Evolutionary conservation across 352 stramenopile species (phyloP).

Genomic region (Pythium insidiosum): DNA sequence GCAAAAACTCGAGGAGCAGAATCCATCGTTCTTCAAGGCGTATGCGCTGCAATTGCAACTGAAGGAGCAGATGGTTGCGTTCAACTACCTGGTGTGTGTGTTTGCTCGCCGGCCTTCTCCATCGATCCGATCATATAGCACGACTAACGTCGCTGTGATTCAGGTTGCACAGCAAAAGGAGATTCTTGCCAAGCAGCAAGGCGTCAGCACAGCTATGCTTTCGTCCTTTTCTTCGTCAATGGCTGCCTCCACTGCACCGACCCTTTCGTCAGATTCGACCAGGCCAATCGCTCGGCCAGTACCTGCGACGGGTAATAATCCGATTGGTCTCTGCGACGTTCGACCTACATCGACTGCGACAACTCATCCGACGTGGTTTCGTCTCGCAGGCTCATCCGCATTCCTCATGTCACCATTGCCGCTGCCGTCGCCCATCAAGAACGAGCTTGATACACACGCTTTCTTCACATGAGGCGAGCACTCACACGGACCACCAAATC

Average conservation of each 20-base stretch:
- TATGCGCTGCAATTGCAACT: constrained; percentile 82
- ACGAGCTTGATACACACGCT: constrained; percentile 73
- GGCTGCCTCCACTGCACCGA: no score
- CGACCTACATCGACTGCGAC: no score
- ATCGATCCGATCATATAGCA: no score
- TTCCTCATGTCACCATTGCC: constrained; percentile 52
- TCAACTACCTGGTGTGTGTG: constrained; percentile 82
- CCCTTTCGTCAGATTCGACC: no score
- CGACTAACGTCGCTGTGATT: no score
- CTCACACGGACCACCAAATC: constrained; percentile 23
- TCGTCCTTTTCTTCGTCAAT: constrained; percentile 12
- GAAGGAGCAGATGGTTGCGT: constrained; percentile 87
- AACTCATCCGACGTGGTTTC: no score
- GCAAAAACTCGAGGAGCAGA: constrained; percentile 90
- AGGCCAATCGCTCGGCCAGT: no score
- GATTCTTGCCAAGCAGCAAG: constrained; percentile 42
- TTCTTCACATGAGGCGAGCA: constrained; percentile 89
- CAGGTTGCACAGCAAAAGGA: constrained; percentile 67
- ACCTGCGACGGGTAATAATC: no score
- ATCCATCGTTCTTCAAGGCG: constrained; percentile 82
- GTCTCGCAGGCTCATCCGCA: no score
- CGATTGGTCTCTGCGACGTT: no score
- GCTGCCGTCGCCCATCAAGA: constrained; percentile 77
- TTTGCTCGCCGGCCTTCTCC: background rate
- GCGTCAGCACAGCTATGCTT: constrained; percentile 18